A percentile compares a stretch with the other conserved stretches of the same genome.
These are phyloP conservation scores for Monoraphidium neglectum DNA, from an alignment of 139 green algal species.

Conservation along the genomic window DNA sequence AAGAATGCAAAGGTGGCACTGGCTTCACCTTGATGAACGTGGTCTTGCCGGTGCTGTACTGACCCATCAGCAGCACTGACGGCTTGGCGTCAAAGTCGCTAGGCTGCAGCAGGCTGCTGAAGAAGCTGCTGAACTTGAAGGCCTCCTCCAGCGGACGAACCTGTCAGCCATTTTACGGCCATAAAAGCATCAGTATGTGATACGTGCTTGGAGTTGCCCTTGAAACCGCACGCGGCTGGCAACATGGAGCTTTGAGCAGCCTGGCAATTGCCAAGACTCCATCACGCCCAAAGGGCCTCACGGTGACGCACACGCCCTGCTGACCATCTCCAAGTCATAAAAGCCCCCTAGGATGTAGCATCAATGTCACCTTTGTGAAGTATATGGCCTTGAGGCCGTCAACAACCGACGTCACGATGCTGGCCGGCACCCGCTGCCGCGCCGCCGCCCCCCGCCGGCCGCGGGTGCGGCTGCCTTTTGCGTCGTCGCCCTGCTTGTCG, in stretches of 20 bases:
- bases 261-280: not conserved
- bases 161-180: slow-evolving; percentile 40
- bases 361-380: slow-evolving; percentile 86
- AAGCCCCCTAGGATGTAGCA: too few relatives aligned
- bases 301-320: too few relatives aligned
- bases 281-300: too few relatives aligned
- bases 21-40: slow-evolving; percentile 99
- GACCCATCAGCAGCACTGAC: slow-evolving; percentile 93
- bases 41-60: slow-evolving; percentile 98
- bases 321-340: too few relatives aligned
- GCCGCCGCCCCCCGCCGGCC: not conserved
- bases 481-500: too few relatives aligned
- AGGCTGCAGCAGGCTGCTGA: slow-evolving; percentile 79
- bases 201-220: too few relatives aligned
- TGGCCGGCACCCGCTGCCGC: slow-evolving; percentile 52
- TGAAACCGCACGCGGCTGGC: too few relatives aligned
- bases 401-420: slow-evolving; percentile 81
- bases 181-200: not conserved
- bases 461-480: too few relatives aligned
- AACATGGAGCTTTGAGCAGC: too few relatives aligned
- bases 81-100: slow-evolving; percentile 98
- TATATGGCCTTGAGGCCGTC: slow-evolving; percentile 95
- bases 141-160: slow-evolving; percentile 87
- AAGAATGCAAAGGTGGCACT: too few relatives aligned
- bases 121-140: slow-evolving; percentile 95